phyloP scores from a whole-genome alignment of 73 alveolate species.

The Paramecium pentaurelia region DNA sequence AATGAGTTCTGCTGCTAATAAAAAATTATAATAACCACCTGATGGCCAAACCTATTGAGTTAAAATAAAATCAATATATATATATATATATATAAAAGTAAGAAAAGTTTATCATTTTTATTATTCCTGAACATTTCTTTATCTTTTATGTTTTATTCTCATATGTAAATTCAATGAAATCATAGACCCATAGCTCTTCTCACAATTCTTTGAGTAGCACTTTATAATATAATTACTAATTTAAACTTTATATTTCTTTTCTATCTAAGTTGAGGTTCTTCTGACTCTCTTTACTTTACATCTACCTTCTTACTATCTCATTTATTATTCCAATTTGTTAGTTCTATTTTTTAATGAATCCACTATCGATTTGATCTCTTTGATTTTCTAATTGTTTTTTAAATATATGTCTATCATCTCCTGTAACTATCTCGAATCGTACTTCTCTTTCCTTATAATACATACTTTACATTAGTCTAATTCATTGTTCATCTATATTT shows the following conservation, averaged over 20 bases:
- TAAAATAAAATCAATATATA: background rate
- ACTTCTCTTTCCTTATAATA: background rate
- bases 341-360: background rate
- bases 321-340: background rate
- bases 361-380: background rate
- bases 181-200: conserved; percentile 35
- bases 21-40: conserved; percentile 77
- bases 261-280: background rate
- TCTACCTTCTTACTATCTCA: background rate
- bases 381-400: background rate
- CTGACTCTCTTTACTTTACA: background rate
- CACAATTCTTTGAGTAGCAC: background rate
- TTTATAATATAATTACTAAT: background rate
- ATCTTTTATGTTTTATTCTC: conserved; percentile 22
- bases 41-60: conserved; percentile 68
- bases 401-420: background rate
- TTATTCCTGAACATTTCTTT: background rate
- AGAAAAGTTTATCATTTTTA: background rate
- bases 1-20: conserved; percentile 71
- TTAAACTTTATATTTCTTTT: background rate
- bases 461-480: background rate
- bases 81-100: background rate
- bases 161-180: conserved; percentile 53
- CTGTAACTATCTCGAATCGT: background rate
- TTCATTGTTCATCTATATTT: background rate